A percentile compares a stretch with the other conserved stretches of the same genome.
Evolutionary conservation across 495 filamentous ascomycete genomes (phyloP).

Genomic region (Clohesyomyces aquaticus): DNA sequence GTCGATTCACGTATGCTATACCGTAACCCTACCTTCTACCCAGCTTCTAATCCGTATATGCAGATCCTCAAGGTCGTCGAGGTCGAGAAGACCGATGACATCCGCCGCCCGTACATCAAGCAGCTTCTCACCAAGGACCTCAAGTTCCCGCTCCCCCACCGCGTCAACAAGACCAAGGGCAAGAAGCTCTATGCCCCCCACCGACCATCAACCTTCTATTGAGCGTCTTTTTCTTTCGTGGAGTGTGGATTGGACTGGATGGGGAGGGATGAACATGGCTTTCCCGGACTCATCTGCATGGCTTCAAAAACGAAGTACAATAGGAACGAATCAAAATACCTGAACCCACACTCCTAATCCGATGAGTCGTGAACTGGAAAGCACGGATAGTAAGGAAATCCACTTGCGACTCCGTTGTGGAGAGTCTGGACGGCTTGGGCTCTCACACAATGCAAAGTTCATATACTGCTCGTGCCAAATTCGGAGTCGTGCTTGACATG

Average conservation of each 20-base stretch:
- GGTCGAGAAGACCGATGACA: constrained; percentile 85
- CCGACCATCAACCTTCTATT: constrained; percentile 85
- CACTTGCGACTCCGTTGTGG: no score
- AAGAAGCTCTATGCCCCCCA: constrained; percentile 89
- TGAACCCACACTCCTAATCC: no score
- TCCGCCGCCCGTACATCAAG: constrained; percentile 98
- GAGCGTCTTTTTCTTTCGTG: constrained; percentile 40
- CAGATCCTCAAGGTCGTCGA: constrained; percentile 98
- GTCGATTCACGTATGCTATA: constrained; percentile 84
- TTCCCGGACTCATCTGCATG: constrained; percentile 35
- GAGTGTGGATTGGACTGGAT: constrained; percentile 35
- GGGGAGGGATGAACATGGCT: constrained; percentile 31
- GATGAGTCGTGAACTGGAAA: no score
- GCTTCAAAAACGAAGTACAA: constrained; percentile 40
- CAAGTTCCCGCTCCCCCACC: constrained; percentile 98
- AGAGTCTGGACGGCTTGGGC: no score
- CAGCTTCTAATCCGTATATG: constrained; percentile 3
- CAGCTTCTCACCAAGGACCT: constrained; percentile 93
- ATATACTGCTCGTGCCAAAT: no score
- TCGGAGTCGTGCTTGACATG: no score
- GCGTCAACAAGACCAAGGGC: constrained; percentile 73
- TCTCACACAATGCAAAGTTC: no score
- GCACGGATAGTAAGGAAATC: no score
- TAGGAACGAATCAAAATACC: constrained; percentile 42
- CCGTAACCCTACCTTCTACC: not conserved